Evolutionary conservation across 768 basidiomycete genomes (phyloP).

Genomic region (Psilocybe cyanescens): DNA sequence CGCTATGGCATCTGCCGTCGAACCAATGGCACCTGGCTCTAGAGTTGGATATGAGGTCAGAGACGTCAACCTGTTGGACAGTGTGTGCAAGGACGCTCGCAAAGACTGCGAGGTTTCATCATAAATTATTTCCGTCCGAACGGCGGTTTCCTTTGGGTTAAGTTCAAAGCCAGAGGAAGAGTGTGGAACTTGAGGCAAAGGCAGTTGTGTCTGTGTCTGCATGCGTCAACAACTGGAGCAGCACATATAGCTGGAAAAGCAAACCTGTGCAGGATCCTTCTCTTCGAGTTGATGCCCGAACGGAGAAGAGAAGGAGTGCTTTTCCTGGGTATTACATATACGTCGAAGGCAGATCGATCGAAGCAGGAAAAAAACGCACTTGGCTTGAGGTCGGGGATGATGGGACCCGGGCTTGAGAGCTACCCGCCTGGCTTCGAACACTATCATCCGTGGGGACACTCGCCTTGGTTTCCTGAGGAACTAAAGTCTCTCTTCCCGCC

Average conservation of each 20-base stretch:
- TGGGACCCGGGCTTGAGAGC: neutral
- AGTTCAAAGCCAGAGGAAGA: neutral
- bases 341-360: neutral
- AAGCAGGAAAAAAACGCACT: neutral
- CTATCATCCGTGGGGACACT: neutral
- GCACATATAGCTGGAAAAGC: neutral
- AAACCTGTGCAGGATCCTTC: neutral
- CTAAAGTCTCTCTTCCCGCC: slow-evolving; percentile 50
- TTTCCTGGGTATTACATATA: neutral
- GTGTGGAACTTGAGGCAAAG: neutral
- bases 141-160: neutral
- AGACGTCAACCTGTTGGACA: slow-evolving; percentile 54
- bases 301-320: slow-evolving; percentile 9
- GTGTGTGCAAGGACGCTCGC: slow-evolving; percentile 51
- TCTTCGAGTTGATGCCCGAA: slow-evolving; percentile 2
- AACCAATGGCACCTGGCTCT: slow-evolving; percentile 55
- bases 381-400: neutral
- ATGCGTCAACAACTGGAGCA: neutral
- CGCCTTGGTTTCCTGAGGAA: slow-evolving; percentile 21
- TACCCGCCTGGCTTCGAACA: neutral
- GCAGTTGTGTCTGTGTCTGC: neutral
- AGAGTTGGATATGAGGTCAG: slow-evolving; percentile 41
- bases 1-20: slow-evolving; percentile 68
- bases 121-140: slow-evolving; percentile 3
- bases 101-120: slow-evolving; percentile 37